Base-by-base conservation (phyloP, 2,329 filamentous ascomycete genomes). In the Orbilia oligospora region DNA sequence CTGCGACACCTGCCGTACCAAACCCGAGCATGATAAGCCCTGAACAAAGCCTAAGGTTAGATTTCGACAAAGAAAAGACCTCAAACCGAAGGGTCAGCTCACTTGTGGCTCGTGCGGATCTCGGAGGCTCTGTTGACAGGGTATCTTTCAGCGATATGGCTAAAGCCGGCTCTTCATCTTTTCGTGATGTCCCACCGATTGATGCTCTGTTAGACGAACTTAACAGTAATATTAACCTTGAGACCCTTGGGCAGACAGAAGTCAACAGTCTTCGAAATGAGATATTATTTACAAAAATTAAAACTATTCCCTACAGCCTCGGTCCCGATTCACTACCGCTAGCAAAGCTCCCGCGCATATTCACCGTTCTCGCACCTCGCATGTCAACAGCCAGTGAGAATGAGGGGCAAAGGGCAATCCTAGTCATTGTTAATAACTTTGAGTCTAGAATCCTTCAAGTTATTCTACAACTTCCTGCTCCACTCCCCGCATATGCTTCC, bases 41-140 rank as follows among this genome's bases (percentile, higher is more conserved):
- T 89, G 81, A 91, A 0, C 85, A 95, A n/a, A 92, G 92, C 70
- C 88, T 92, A 49, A 91, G 93, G 71, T 87, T 88, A 76, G 86
- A 85, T 22, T 85, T 87, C 70, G 86, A 88, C 36, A 87, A 88
- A 30, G 87, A 80, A 33, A 84, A 85, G n/a, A 88, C 88, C 80
- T 88, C 89, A 51, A 90, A 89, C n/a, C 90, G 96, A 51, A 90
- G 96, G 64, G 92, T 98, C 27, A 99, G 96, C 85, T 98, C 95
- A 16, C 89, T 97, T 85, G 87, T 97, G 67, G 94, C 94, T 16
- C 89, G 95, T 82, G 92, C 93, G 36, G 95, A 97, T 83, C 86
- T 97, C 20, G 95, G 93, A 0, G 91, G 93, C 9, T 96, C 91
- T 16, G 92, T 95, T 80, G 94, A 97, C 81, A 89, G 92, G 82